Percentiles rank a stretch among this genome's conserved stretches.
phyloP scores from a whole-genome alignment of 441 rosid genomes.

The Viola pubescens region DNA sequence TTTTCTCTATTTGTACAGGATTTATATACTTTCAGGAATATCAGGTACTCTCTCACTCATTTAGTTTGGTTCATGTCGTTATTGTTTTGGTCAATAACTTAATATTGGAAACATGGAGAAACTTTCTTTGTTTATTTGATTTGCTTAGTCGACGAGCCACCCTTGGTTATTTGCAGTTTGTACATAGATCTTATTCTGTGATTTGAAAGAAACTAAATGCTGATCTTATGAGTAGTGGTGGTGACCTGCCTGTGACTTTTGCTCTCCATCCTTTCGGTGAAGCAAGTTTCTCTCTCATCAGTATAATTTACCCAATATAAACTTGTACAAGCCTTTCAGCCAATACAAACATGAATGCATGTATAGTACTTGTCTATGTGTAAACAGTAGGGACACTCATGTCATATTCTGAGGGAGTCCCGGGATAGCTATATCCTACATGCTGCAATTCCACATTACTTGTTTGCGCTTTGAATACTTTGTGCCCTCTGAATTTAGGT shows the following conservation, averaged over 20 bases:
- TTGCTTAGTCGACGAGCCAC: no score
- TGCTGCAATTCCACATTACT: background rate
- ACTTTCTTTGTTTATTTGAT: no score
- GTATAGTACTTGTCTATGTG: no score
- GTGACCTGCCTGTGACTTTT: background rate
- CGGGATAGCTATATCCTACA: background rate
- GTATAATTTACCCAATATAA: no score
- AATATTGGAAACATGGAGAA: no score
- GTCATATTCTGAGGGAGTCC: background rate
- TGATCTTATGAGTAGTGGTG: background rate
- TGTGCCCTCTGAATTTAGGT: no score
- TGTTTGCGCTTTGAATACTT: no score
- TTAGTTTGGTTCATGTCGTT: background rate
- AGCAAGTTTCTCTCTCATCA: no score
- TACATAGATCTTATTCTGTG: background rate
- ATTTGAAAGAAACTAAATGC: background rate
- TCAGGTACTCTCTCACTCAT: constrained; percentile 47
- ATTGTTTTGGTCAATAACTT: background rate
- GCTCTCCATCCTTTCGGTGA: background rate
- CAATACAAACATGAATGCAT: no score
- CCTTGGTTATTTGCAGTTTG: no score
- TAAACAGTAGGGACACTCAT: background rate
- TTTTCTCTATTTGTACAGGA: constrained; percentile 98
- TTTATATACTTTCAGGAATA: constrained; percentile 94
- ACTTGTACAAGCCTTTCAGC: no score